A percentile compares a stretch with the other conserved stretches of the same genome.
phyloP scores from a whole-genome alignment of 202 grass and related monocot genomes.

The Zoysia matrella region DNA sequence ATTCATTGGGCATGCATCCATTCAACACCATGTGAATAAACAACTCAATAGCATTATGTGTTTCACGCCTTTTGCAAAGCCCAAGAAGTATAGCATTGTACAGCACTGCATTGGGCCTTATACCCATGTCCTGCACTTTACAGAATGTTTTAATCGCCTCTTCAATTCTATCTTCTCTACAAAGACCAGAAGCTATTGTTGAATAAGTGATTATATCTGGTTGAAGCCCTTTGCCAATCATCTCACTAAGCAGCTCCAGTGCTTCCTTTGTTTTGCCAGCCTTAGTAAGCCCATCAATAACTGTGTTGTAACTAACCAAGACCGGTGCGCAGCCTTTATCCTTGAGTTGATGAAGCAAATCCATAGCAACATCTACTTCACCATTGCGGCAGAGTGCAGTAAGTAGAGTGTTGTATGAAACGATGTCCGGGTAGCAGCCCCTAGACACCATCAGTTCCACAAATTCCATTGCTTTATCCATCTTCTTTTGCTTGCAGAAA shows the following conservation, averaged over 20 bases:
- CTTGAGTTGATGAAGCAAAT: conserved; percentile 59
- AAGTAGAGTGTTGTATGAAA: conserved; percentile 78
- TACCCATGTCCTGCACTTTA: conserved; percentile 66
- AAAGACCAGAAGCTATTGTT: conserved; percentile 53
- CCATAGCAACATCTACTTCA: conserved; percentile 55
- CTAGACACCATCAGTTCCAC: conserved; percentile 64
- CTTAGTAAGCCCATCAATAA: conserved; percentile 67
- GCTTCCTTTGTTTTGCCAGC: conserved; percentile 53
- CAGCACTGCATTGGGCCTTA: conserved; percentile 48
- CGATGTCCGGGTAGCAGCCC: conserved; percentile 66
- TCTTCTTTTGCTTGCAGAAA: conserved; percentile 81
- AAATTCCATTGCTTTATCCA: conserved; percentile 60
- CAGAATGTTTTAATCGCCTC: conserved; percentile 57
- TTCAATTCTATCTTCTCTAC: conserved; percentile 56
- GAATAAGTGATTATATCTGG: conserved; percentile 55
- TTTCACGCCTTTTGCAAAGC: conserved; percentile 67
- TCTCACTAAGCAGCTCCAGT: conserved; percentile 53
- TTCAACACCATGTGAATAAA: conserved; percentile 59
- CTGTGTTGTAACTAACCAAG: conserved; percentile 69
- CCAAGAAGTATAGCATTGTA: conserved; percentile 72
- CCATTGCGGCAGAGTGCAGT: conserved; percentile 61
- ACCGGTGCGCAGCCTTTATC: conserved; percentile 58
- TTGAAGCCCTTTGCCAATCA: conserved; percentile 52
- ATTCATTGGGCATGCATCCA: conserved; percentile 61
- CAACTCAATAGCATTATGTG: conserved; percentile 54